phyloP scores from a whole-genome alignment of 352 stramenopile species.

The Globisporangium barbulae region DNA sequence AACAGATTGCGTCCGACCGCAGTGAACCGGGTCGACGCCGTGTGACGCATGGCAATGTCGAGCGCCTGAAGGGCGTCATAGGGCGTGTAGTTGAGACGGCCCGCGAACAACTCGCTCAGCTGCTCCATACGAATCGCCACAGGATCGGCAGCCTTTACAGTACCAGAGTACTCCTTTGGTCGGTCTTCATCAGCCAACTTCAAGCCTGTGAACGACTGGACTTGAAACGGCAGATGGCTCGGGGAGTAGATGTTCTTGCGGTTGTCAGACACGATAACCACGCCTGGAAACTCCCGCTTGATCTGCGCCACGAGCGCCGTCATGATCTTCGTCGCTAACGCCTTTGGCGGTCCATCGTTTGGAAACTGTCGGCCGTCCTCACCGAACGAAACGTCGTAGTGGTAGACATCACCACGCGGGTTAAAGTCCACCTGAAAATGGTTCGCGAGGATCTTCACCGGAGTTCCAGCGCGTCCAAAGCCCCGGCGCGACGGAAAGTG shows the following conservation, averaged over 20 bases:
- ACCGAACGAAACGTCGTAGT: slow-evolving; percentile 70
- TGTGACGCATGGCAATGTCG: slow-evolving; percentile 64
- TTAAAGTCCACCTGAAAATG: slow-evolving; percentile 63
- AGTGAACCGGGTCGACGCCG: slow-evolving; percentile 48
- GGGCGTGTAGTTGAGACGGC: slow-evolving; percentile 67
- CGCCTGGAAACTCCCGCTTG: slow-evolving; percentile 31
- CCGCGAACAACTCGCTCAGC: slow-evolving; percentile 48
- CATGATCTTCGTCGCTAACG: slow-evolving; percentile 61
- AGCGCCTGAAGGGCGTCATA: slow-evolving; percentile 70
- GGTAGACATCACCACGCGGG: slow-evolving; percentile 47
- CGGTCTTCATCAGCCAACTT: slow-evolving; percentile 40
- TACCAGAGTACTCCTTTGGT: slow-evolving; percentile 38
- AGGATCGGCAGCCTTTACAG: slow-evolving; percentile 53
- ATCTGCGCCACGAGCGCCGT: slow-evolving; percentile 34
- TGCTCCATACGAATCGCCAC: slow-evolving; percentile 65
- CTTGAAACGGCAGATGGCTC: slow-evolving; percentile 37
- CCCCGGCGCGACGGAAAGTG: slow-evolving; percentile 50
- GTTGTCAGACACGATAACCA: slow-evolving; percentile 43
- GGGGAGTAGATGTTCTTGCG: slow-evolving; percentile 61
- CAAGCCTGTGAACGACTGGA: slow-evolving; percentile 35
- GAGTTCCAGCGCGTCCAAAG: slow-evolving; percentile 45
- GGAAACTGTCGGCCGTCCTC: slow-evolving; percentile 31
- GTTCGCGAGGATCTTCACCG: slow-evolving; percentile 52
- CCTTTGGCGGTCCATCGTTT: slow-evolving; percentile 53
- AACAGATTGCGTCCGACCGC: slow-evolving; percentile 63